Conservation (phyloP, 176 grass and related monocot species). For the Olyra latifolia region DNA sequence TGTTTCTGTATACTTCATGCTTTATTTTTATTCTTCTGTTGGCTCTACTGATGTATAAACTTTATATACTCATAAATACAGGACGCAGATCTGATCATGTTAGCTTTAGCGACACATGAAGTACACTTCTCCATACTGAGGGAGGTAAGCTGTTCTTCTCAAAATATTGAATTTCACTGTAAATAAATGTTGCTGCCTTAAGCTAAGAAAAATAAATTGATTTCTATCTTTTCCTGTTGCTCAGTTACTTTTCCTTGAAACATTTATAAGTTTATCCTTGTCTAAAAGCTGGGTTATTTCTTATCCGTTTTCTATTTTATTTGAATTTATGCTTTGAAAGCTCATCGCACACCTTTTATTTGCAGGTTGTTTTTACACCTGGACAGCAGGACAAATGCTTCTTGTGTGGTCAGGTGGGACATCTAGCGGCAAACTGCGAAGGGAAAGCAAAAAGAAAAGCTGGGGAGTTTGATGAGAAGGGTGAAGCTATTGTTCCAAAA, state of each 20-base stretch:
- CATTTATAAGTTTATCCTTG: neutral
- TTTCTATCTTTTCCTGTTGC: neutral
- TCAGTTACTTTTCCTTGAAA: slow-evolving; percentile 12
- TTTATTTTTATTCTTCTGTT: slow-evolving; percentile 32
- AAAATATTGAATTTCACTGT: slow-evolving; percentile 6
- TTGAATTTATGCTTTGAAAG: slow-evolving; percentile 9
- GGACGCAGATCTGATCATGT: slow-evolving; percentile 99
- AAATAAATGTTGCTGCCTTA: neutral
- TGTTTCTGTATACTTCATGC: slow-evolving; percentile 10
- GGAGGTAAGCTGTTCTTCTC: slow-evolving; percentile 64
- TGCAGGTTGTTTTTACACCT: slow-evolving; percentile 91
- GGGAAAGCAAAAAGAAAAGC: slow-evolving; percentile 95
- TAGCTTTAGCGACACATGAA: slow-evolving; percentile 99
- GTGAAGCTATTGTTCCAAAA: slow-evolving; percentile 62
- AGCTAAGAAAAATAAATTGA: neutral
- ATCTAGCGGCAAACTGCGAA: slow-evolving; percentile 91
- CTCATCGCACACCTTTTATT: slow-evolving; percentile 36
- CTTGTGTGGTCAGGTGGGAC: slow-evolving; percentile 95
- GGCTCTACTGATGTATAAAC: slow-evolving; percentile 20
- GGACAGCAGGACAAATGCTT: slow-evolving; percentile 99
- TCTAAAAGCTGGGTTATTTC: slow-evolving; percentile 5
- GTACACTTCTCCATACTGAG: slow-evolving; percentile 97
- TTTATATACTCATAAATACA: slow-evolving; percentile 45
- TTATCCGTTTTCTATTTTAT: neutral
- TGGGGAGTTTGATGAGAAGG: slow-evolving; percentile 94